Conservation (phyloP, 2,329 filamentous ascomycete genomes). For the Bipolaris cookei region DNA sequence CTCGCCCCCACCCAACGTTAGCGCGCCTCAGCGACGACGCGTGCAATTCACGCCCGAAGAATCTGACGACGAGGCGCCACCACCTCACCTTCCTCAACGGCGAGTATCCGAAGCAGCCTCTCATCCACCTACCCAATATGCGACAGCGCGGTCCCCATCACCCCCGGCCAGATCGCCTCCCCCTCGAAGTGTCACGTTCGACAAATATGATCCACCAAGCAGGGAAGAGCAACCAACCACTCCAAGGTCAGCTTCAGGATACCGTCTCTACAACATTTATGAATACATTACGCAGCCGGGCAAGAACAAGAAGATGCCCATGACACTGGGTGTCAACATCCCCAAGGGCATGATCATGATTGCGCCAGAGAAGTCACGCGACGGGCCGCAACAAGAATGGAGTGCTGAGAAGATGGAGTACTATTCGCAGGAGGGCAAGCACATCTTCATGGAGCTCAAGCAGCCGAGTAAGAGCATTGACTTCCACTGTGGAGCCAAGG, state of each 20-base stretch:
- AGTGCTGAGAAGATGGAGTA: conserved; percentile 93
- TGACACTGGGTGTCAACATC: conserved; percentile 92
- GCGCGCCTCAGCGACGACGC: conserved; percentile 56
- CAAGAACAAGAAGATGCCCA: conserved; percentile 97
- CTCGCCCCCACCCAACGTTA: conserved; percentile 60
- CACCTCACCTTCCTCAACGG: conserved; percentile 66
- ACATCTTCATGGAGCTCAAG: conserved; percentile 93
- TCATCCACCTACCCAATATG: conserved; percentile 55
- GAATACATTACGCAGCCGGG: conserved; percentile 98
- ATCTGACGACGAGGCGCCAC: conserved; percentile 69
- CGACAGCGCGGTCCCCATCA: conserved; percentile 50
- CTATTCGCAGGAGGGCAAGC: conserved; percentile 97
- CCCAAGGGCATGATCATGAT: conserved; percentile 89
- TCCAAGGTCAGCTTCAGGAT: conserved; percentile 72
- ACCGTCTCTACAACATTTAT: conserved; percentile 94
- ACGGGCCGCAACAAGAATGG: conserved; percentile 91
- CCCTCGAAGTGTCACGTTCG: conserved; percentile 48
- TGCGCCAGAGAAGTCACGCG: conserved; percentile 80
- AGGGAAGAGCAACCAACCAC: conserved; percentile 50
- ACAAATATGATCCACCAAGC: conserved; percentile 50
- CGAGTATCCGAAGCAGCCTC: conserved; percentile 63
- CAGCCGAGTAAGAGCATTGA: conserved; percentile 93
- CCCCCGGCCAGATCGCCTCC: conserved; percentile 46
- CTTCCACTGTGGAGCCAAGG: conserved; percentile 96
- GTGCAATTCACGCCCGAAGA: conserved; percentile 69